phyloP scores from a whole-genome alignment of 306 rosid genomes.

The Trifolium subterraneum region DNA sequence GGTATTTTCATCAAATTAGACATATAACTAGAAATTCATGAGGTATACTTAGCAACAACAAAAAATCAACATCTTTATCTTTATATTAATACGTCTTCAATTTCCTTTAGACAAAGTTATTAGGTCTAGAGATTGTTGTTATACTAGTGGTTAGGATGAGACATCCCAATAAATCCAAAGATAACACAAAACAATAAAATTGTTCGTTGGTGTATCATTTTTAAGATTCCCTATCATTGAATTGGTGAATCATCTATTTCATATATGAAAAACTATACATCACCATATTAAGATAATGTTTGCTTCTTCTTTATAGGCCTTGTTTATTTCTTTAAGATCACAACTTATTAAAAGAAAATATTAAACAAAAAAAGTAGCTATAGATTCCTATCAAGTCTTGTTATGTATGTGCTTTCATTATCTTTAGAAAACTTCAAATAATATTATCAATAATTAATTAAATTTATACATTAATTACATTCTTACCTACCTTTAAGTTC shows the following conservation, averaged over 20 bases:
- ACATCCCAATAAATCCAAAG: slow-evolving; percentile 45
- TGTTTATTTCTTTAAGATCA: slow-evolving; percentile 46
- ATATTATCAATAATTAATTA: slow-evolving; percentile 26
- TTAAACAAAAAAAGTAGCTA: slow-evolving; percentile 21
- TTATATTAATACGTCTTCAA: neutral
- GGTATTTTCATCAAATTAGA: neutral
- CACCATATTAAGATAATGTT: slow-evolving; percentile 20
- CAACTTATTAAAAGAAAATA: slow-evolving; percentile 27
- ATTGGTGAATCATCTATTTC: slow-evolving; percentile 57
- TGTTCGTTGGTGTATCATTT: slow-evolving; percentile 61
- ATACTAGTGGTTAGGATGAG: slow-evolving; percentile 51
- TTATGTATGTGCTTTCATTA: slow-evolving; percentile 8
- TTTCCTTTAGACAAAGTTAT: neutral
- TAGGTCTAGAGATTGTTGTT: slow-evolving; percentile 7
- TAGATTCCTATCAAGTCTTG: slow-evolving; percentile 41
- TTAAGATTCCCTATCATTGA: slow-evolving; percentile 62
- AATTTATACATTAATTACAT: slow-evolving; percentile 32
- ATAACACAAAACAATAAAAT: slow-evolving; percentile 29
- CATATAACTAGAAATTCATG: neutral
- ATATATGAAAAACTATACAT: slow-evolving; percentile 34
- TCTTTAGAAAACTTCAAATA: slow-evolving; percentile 30
- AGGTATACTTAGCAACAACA: too few species aligned
- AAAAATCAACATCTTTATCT: neutral
- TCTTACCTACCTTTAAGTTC: slow-evolving; percentile 34
- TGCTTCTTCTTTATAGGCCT: slow-evolving; percentile 16